These are phyloP conservation scores for Lactarius quietus DNA, from an alignment of 768 basidiomycete species.

Conservation along the genomic window DNA sequence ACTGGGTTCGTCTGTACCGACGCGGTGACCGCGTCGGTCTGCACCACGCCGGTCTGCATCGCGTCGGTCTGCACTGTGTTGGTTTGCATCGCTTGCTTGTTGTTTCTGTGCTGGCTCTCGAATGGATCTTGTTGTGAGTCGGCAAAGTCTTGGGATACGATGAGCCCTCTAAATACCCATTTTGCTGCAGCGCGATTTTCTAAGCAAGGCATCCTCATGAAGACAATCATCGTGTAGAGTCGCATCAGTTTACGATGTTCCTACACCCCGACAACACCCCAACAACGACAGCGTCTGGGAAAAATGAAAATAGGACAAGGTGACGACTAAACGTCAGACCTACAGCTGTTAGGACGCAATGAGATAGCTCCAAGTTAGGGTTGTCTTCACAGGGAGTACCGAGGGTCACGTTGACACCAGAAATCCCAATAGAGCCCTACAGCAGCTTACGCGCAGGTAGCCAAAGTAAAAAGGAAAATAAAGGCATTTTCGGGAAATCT, in stretches of 20 bases:
- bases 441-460: neutral
- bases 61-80: too few species aligned
- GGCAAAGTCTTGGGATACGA: neutral
- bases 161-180: constrained; percentile 13
- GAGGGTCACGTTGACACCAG: neutral
- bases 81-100: too few species aligned
- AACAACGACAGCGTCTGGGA: constrained; percentile 5
- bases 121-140: neutral
- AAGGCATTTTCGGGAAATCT: neutral
- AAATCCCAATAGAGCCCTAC: neutral
- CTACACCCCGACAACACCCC: constrained; percentile 16
- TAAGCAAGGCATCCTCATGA: neutral
- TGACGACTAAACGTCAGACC: constrained; percentile 1
- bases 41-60: too few species aligned
- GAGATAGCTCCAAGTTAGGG: neutral
- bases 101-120: neutral
- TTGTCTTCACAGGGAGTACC: neutral
- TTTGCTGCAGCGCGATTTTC: neutral
- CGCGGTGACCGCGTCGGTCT: too few species aligned
- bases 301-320: constrained; percentile 3
- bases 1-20: too few species aligned
- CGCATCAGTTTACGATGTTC: constrained; percentile 1
- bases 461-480: constrained; percentile 1
- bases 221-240: neutral
- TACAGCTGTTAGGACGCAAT: constrained; percentile 15